Percentiles rank a stretch among this genome's conserved stretches.
These are phyloP conservation scores for Odontarrhena argentea DNA, from an alignment of 345 rosid genomes.

Conservation along the genomic window DNA sequence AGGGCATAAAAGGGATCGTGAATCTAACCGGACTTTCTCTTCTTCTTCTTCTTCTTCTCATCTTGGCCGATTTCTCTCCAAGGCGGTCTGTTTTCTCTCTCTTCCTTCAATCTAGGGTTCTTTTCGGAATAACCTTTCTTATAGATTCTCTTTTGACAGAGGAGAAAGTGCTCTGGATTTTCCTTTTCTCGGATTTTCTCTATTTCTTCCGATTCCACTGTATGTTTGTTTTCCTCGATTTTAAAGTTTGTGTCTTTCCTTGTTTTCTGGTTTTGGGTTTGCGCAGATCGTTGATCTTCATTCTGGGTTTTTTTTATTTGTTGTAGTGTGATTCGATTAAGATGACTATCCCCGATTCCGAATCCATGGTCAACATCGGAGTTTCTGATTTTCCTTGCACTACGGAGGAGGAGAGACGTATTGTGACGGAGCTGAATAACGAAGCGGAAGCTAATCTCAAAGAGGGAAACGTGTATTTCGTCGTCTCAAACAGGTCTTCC, in stretches of 20 bases:
- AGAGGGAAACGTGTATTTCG: constrained; percentile 77
- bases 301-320: not conserved
- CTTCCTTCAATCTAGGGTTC: constrained; percentile 43
- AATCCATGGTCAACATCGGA: constrained; percentile 56
- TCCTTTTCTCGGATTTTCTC: constrained; percentile 18
- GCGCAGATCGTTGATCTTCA: constrained; percentile 1
- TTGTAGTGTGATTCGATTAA: constrained; percentile 36
- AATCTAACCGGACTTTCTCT: constrained; percentile 25
- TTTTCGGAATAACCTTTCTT: constrained; percentile 2
- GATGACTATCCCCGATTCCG: constrained; percentile 63
- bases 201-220: constrained; percentile 31
- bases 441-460: constrained; percentile 61
- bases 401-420: constrained; percentile 67
- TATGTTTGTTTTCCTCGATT: constrained; percentile 11
- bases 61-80: constrained; percentile 26
- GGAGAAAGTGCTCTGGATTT: constrained; percentile 30
- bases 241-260: not conserved
- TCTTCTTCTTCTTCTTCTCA: constrained; percentile 9
- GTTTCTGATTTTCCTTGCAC: constrained; percentile 58
- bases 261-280: not conserved
- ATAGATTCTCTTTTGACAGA: constrained; percentile 18
- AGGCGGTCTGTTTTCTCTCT: constrained; percentile 12
- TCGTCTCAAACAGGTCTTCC: constrained; percentile 67
- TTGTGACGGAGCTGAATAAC: constrained; percentile 53
- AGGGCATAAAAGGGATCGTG: constrained; percentile 45